phyloP scores from a whole-genome alignment of 768 basidiomycete genomes.

The Rhizopogon vinicolor region DNA sequence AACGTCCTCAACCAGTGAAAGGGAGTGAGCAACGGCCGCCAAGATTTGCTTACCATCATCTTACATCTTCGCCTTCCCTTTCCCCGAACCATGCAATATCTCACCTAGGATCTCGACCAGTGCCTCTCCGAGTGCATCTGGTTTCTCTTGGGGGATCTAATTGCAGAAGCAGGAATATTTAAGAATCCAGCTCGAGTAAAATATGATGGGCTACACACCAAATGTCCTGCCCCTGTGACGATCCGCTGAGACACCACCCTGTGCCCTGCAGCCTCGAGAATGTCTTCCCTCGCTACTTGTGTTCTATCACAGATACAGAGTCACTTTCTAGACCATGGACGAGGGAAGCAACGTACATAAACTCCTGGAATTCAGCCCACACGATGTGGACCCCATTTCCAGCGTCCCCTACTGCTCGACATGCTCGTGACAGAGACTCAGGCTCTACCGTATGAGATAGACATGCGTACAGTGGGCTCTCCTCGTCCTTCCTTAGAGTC shows the following conservation, averaged over 20 bases:
- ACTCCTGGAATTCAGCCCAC: constrained; percentile 27
- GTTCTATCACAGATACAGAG: constrained; percentile 11
- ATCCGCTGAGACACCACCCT: constrained; percentile 15
- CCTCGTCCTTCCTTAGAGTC: constrained; percentile 25
- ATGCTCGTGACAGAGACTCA: constrained; percentile 14
- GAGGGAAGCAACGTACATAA: constrained; percentile 13
- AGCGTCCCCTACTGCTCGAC: constrained; percentile 10
- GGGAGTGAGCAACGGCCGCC: neutral
- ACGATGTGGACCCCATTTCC: constrained; percentile 19
- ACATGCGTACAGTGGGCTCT: constrained; percentile 20
- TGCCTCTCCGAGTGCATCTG: constrained; percentile 20
- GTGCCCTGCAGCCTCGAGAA: constrained; percentile 21
- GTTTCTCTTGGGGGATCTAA: constrained; percentile 25
- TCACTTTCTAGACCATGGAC: neutral
- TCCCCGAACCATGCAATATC: neutral
- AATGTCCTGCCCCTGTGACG: constrained; percentile 24
- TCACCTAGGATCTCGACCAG: constrained; percentile 18
- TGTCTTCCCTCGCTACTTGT: constrained; percentile 19
- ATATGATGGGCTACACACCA: constrained; percentile 11
- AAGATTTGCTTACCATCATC: neutral
- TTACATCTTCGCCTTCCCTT: neutral
- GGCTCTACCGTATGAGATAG: constrained; percentile 22
- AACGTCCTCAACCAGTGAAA: neutral
- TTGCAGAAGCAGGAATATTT: neutral
- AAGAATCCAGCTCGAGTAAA: neutral